phyloP scores from a whole-genome alignment of 2,329 filamentous ascomycete genomes.

The Colletotrichum horii region DNA sequence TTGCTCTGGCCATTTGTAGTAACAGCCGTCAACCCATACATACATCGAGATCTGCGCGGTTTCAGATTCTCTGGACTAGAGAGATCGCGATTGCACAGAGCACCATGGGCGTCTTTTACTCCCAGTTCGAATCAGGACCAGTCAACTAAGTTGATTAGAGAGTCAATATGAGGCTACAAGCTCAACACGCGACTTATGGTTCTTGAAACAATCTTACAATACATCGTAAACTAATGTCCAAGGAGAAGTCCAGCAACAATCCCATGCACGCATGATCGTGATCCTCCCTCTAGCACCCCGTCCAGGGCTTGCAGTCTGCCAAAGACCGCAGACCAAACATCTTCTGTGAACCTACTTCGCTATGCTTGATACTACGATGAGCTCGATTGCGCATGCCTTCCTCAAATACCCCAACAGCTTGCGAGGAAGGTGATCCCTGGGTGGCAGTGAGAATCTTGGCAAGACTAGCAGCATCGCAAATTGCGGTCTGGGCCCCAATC shows the following conservation, averaged over 20 bases:
- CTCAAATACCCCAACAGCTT: neutral
- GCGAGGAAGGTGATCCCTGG: neutral
- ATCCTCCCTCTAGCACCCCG: neutral
- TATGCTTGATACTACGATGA: neutral
- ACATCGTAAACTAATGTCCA: neutral
- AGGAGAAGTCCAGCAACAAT: neutral
- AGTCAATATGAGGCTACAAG: neutral
- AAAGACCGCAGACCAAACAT: neutral
- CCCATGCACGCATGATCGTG: neutral
- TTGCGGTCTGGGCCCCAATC: slow-evolving; percentile 38
- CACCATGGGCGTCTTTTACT: neutral
- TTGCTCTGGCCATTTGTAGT: neutral
- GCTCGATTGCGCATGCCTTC: neutral
- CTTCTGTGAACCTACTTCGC: neutral
- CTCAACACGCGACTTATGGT: neutral
- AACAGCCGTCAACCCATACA: neutral
- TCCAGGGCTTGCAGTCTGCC: neutral
- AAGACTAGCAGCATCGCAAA: neutral
- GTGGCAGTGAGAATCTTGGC: neutral
- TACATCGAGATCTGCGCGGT: neutral
- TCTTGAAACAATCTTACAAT: neutral
- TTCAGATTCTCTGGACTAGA: neutral
- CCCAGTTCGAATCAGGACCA: neutral
- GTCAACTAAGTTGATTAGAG: neutral
- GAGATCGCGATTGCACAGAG: neutral